Evolutionary conservation across 495 filamentous ascomycete species (phyloP), one percentile per base, ranked within the genome.

Genomic region (Penicillium cinerascens): DNA sequence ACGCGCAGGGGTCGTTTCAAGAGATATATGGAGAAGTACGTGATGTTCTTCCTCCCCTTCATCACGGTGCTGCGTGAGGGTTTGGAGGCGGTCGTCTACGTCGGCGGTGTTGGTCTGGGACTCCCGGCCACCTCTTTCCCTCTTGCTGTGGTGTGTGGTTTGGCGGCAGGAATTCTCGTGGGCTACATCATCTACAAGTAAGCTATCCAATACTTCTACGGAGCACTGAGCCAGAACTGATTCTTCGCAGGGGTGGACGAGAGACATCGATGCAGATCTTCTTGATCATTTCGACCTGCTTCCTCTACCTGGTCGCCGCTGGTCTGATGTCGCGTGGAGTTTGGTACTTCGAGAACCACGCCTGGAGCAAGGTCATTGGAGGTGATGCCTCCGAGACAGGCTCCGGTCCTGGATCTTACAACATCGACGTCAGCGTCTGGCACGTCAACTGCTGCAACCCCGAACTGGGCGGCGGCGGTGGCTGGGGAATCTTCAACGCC

Each of bases 401-500:
- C 2, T 65, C 80, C 9, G 92, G 92, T 0, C 79, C 91, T 0
- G 92, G 92, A 4, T 93, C 89, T 0, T 97, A 97, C 69, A 85
- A 96, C 64, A 92, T 96, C 56, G 75, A 77, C 23, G 71, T 84
- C 56, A 91, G 83, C 42, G 90, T 96, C 3, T 96, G 92, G 92
- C 92, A 97, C 62, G 83, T 95, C 44, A 95, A 96, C 60, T 95
- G 88, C 74, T 95, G 90, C 67, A 92, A 80, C 48, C 83, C 91
- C 0, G 67, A 75, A 18, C 42, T 86, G 15, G 83, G 84, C 46
- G 88, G 87, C 27, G 89, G 88, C 16, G 82, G 82, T 40, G 90
- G 89, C 21, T 97, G 92, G 92, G 91, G 89, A 40, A 82, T 96
- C 62, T 95, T 96, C 76, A 95, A 92, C 55, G 83, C 88, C 16